Base-by-base conservation (phyloP, 1,284 basidiomycete species). In the Sanguinoderma infundibulare region DNA sequence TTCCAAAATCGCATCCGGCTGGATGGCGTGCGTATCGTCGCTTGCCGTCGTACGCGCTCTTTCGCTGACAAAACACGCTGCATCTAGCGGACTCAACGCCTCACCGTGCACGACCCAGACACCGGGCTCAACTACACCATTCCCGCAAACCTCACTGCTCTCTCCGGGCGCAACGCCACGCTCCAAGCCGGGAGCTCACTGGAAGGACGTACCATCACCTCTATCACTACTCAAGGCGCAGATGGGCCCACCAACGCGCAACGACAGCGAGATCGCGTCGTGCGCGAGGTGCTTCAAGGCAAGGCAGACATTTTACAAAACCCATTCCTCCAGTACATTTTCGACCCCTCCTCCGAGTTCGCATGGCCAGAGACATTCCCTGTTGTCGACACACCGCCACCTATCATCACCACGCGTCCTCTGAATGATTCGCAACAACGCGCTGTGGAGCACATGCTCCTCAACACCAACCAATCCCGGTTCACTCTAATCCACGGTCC, bases 401-500 rank as follows among this genome's bases (percentile, higher is more conserved):
- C 54, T 57, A 63, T 67, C 30, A 36, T 57, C 49, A 52, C 65
- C 35, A 47, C 55, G 49, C 67, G 66, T 10, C 68, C 72, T 35
- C 74, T 89, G 9, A 89, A 89, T 71, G 14, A 69, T 10, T 89
- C 87, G 15, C 87, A 90, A 68, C 74, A 76, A 56, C 58, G 58
- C 10, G 86, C 85, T 66, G 79, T 87, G 10, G 73, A 82, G 17
- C 71, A 75, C 1, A 88, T 89, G 83, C 75, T 86, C 8, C 79
- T 80, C 10, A 55, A 69, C 2, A 65, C 71, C 10, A 74, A 83
- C 53, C 57, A 74, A 0, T 69, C 46, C n/a, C 59, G 71, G 7
- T 73, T 90, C 15, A 79, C 81, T 4, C 70, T 87, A 28, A 77
- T 89, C 20, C 86, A 88, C 62, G 89, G 90, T 1, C 81, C 81